A percentile compares a stretch with the other conserved stretches of the same genome.
Evolutionary conservation across 305 asterid species (phyloP).

Genomic region (Rubia balearica): DNA sequence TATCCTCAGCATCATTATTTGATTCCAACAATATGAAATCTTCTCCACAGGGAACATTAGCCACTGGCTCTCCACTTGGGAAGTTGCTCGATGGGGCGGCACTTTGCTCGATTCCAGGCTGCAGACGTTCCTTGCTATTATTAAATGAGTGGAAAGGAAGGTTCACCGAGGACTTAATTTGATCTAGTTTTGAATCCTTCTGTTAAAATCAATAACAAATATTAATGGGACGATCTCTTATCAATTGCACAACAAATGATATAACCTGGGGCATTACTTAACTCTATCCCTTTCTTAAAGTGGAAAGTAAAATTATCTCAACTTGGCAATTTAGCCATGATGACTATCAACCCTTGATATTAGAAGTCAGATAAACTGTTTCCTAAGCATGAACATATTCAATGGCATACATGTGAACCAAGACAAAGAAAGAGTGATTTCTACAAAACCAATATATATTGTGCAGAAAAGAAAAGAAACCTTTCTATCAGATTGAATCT

Average conservation of each 20-base stretch:
- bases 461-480: slow-evolving; percentile 22
- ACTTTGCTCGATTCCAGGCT: slow-evolving; percentile 26
- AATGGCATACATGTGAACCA: neutral
- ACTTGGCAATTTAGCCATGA: neutral
- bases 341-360: neutral
- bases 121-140: slow-evolving; percentile 31
- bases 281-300: neutral
- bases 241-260: neutral
- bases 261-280: neutral
- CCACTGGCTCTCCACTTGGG: slow-evolving; percentile 23
- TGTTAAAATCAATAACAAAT: slow-evolving; percentile 4
- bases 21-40: slow-evolving; percentile 25
- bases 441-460: slow-evolving; percentile 1
- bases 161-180: slow-evolving; percentile 64
- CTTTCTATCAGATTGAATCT: slow-evolving; percentile 49
- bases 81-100: slow-evolving; percentile 25
- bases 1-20: slow-evolving; percentile 23
- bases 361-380: neutral
- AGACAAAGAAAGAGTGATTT: neutral
- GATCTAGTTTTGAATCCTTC: slow-evolving; percentile 59
- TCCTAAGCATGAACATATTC: neutral
- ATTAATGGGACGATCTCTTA: neutral
- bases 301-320: neutral
- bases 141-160: slow-evolving; percentile 69
- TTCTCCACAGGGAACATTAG: slow-evolving; percentile 27